Base-by-base conservation (phyloP, 768 basidiomycete genomes). In the Tulasnella sp. region DNA sequence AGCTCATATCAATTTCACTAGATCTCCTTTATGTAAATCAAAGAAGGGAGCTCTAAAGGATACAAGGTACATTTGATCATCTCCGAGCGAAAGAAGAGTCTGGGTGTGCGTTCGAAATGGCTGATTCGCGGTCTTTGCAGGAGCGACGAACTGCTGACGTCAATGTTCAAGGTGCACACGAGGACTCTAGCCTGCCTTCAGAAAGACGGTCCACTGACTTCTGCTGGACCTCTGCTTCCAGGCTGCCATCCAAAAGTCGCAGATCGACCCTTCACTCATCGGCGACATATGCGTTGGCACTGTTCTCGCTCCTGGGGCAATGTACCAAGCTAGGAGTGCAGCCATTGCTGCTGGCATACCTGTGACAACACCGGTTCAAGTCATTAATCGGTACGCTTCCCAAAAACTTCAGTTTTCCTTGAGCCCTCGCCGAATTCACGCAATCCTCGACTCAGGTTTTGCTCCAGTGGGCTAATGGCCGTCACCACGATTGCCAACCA, bases 401-500 rank as follows among this genome's bases (percentile, higher is more conserved):
- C 25, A 12, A 34, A 12, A 29, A 64, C 29, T 3, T n/a, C 58
- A 52, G 69, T 38, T 58, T 22, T 5, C 69, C 3, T 31, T 6
- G n/a, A 19, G 17, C 0, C 69, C 25, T n/a, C 29, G 54, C 11
- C 58, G 14, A 64, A 3, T 64, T 64, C 14, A 40, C 8, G 39
- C 25, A 54, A n/a, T 34, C 67, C 37, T 34, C 17, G 2, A 25
- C n/a, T n/a, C n/a, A 76, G 75, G 34, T 93, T 93, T 82, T 95
- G 93, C 80, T 92, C 92, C 2, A 91, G 89, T 77, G 93, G 93
- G 34, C 87, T 95, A n/a, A 93, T 94, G 91, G 91, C 93, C 15
- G 86, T 91, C 38, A 91, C 91, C 12, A 86, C 87, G 38, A 89
- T 94, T 75, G 87, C 91, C 29, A 94, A 93, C 82, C 88, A 91